Evolutionary conservation across 805 yeast species (phyloP).

Genomic region (Ogataea siamensis): DNA sequence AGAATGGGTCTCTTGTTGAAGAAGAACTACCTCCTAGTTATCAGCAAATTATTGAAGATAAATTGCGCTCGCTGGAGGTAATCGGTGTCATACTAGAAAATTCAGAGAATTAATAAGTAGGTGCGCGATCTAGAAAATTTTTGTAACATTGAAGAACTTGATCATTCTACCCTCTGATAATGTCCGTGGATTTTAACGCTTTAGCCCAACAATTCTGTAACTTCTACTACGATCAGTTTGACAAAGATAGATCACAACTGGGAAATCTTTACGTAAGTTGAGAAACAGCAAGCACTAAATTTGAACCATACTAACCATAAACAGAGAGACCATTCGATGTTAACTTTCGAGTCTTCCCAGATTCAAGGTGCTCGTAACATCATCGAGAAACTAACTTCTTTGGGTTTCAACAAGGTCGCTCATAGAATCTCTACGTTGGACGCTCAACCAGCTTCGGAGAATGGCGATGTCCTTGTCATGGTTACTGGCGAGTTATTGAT

Average conservation of each 20-base stretch:
- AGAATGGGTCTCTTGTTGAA: constrained; percentile 8
- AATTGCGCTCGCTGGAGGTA: constrained; percentile 4
- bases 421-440: constrained; percentile 94
- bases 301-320: constrained; percentile 16
- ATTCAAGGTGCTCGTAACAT: constrained; percentile 91
- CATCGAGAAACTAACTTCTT: constrained; percentile 83
- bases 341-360: constrained; percentile 93
- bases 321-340: constrained; percentile 91
- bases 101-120: neutral
- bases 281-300: no score
- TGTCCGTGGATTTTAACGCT: constrained; percentile 37
- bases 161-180: no score
- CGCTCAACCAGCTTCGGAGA: constrained; percentile 95
- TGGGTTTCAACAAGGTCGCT: constrained; percentile 89
- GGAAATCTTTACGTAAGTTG: constrained; percentile 76
- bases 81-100: constrained; percentile 4
- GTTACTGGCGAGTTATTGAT: constrained; percentile 92
- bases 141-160: constrained; percentile 7
- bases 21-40: constrained; percentile 28
- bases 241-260: constrained; percentile 85
- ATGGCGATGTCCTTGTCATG: constrained; percentile 91
- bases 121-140: constrained; percentile 10
- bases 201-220: constrained; percentile 74
- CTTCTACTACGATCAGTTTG: constrained; percentile 94
- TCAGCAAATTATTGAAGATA: constrained; percentile 29